phyloP scores from a whole-genome alignment of 2,329 filamentous ascomycete species.

The Pestalotiopsis sp. region DNA sequence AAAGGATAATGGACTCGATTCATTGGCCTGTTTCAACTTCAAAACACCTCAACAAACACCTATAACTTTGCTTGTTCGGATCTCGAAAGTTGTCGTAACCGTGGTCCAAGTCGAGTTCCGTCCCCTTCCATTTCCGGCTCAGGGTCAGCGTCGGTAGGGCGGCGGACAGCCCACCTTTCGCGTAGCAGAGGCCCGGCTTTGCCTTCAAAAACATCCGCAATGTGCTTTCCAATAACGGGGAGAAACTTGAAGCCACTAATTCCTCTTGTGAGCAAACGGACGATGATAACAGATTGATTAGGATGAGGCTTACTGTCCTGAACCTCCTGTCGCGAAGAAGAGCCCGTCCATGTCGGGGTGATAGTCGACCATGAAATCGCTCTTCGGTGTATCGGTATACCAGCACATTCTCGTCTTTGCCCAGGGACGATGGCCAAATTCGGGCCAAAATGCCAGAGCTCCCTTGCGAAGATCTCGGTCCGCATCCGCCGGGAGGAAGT shows the following conservation, averaged over 20 bases:
- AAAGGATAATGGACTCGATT: too few relatives aligned
- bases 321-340: constrained; percentile 51
- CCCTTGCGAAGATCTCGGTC: constrained; percentile 53
- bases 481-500: constrained; percentile 52
- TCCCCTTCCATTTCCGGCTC: not conserved
- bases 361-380: constrained; percentile 62
- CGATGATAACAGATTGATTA: not conserved
- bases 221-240: constrained; percentile 26
- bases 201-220: constrained; percentile 36
- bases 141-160: not conserved
- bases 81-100: not conserved
- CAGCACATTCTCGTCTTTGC: constrained; percentile 58
- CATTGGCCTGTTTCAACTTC: not conserved
- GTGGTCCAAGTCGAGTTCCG: not conserved
- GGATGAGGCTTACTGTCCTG: constrained; percentile 38
- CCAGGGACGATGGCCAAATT: constrained; percentile 54
- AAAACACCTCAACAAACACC: not conserved
- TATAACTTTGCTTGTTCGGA: constrained; percentile 1
- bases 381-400: constrained; percentile 68
- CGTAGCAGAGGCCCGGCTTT: constrained; percentile 29
- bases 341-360: constrained; percentile 51
- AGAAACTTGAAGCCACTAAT: constrained; percentile 30
- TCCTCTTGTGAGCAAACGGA: constrained; percentile 5
- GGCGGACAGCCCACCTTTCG: constrained; percentile 26
- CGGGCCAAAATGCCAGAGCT: constrained; percentile 55